phyloP scores from a whole-genome alignment of 23 red algal species.

The Gracilaria vermiculophylla region DNA sequence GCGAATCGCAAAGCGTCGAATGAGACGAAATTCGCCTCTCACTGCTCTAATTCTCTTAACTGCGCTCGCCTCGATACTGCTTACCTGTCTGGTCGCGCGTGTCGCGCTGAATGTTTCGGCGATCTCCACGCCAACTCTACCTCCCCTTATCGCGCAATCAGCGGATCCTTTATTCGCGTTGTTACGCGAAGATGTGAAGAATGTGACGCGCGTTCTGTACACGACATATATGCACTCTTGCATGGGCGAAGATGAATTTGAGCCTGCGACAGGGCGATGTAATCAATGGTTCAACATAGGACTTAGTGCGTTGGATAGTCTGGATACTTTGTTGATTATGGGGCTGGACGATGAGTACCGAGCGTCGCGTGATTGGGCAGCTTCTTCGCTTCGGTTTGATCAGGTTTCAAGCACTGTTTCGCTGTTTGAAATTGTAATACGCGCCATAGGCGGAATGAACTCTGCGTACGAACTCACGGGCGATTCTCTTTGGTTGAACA shows the following conservation, averaged over 20 bases:
- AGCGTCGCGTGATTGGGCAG: constrained; percentile 53
- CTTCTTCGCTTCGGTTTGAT: neutral
- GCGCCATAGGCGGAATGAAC: constrained; percentile 63
- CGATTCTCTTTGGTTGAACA: constrained; percentile 58
- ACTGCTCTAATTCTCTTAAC: neutral
- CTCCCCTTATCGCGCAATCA: neutral
- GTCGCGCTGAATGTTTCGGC: neutral
- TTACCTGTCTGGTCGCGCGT: neutral
- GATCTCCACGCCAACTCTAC: neutral
- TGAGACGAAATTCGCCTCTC: neutral
- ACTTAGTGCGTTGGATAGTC: constrained; percentile 62
- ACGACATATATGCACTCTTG: constrained; percentile 8
- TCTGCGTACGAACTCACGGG: constrained; percentile 57
- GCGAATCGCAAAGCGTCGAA: neutral
- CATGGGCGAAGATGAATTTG: constrained; percentile 36
- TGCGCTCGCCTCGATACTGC: neutral
- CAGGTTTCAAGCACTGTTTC: neutral
- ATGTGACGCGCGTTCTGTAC: constrained; percentile 45
- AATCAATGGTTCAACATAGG: constrained; percentile 52
- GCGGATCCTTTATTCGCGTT: neutral
- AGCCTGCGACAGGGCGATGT: neutral
- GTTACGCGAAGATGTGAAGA: constrained; percentile 4
- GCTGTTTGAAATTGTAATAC: constrained; percentile 74
- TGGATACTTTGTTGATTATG: constrained; percentile 81
- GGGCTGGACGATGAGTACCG: constrained; percentile 57